These are phyloP conservation scores for Allantophomopsis lycopodina DNA, from an alignment of 2,329 filamentous ascomycete species.

Conservation along the genomic window DNA sequence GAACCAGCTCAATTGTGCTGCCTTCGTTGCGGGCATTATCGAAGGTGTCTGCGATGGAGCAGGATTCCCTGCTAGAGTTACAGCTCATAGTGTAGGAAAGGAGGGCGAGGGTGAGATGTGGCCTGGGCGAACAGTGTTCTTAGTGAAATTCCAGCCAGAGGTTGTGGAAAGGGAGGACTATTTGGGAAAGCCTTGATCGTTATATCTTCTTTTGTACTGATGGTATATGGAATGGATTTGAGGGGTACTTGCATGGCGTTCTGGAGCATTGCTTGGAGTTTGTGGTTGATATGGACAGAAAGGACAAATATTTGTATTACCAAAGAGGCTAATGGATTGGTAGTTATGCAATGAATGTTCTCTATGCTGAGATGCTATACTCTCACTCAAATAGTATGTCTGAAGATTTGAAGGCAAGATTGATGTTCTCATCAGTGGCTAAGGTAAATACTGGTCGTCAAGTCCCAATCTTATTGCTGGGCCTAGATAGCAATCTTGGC, in stretches of 20 bases:
- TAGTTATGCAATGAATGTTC: no score
- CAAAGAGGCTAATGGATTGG: no score
- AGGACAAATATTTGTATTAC: no score
- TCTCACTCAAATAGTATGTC: no score
- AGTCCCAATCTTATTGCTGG: no score
- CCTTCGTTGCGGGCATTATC: constrained; percentile 87
- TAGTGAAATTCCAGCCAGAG: constrained; percentile 84
- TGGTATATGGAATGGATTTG: background rate
- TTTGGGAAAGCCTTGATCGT: constrained; percentile 38
- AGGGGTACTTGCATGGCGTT: constrained; percentile 5
- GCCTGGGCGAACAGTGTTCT: constrained; percentile 90
- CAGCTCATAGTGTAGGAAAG: constrained; percentile 65
- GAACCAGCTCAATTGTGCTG: constrained; percentile 91
- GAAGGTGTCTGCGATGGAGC: constrained; percentile 93
- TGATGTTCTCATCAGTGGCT: no score
- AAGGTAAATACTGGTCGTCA: no score
- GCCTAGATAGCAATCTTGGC: no score
- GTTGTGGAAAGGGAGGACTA: constrained; percentile 86
- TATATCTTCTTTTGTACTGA: background rate
- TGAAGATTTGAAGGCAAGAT: no score
- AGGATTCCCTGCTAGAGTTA: constrained; percentile 78
- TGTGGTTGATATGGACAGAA: background rate
- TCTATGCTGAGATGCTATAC: no score
- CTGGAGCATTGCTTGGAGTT: constrained; percentile 14
- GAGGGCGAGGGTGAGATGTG: constrained; percentile 63